Conservation (phyloP, 2,329 filamentous ascomycete genomes). For the Xylaria sp. region DNA sequence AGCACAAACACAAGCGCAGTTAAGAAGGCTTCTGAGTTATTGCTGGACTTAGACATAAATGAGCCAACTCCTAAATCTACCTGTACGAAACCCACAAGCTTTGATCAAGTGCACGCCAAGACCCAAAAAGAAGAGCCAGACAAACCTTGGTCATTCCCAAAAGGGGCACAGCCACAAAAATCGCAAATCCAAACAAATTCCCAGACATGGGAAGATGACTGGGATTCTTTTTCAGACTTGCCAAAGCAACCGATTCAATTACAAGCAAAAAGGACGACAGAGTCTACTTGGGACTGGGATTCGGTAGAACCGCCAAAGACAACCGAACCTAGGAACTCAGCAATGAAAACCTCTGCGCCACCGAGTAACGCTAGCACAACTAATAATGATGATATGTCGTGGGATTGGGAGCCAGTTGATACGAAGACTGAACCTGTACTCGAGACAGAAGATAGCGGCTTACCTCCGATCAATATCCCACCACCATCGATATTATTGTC, state of each 20-base stretch:
- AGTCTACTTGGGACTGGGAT: constrained; percentile 48
- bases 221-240: constrained; percentile 64
- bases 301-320: constrained; percentile 39
- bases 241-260: constrained; percentile 45
- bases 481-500: constrained; percentile 86
- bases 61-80: constrained; percentile 54
- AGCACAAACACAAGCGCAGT: constrained; percentile 42
- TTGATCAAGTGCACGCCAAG: constrained; percentile 60
- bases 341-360: constrained; percentile 21
- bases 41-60: constrained; percentile 51
- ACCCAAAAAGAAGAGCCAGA: constrained; percentile 49
- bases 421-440: constrained; percentile 42
- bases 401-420: constrained; percentile 63
- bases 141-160: constrained; percentile 52
- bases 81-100: constrained; percentile 62
- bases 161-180: constrained; percentile 61
- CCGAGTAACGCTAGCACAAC: constrained; percentile 7
- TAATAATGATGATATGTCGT: constrained; percentile 47
- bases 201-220: constrained; percentile 55
- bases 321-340: not conserved
- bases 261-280: constrained; percentile 35
- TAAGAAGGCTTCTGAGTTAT: constrained; percentile 49
- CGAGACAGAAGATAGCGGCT: constrained; percentile 49
- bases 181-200: constrained; percentile 34
- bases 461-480: constrained; percentile 86